Conservation (phyloP, 371 early-diverging fungal species). For the Vittaforma corneae region DNA sequence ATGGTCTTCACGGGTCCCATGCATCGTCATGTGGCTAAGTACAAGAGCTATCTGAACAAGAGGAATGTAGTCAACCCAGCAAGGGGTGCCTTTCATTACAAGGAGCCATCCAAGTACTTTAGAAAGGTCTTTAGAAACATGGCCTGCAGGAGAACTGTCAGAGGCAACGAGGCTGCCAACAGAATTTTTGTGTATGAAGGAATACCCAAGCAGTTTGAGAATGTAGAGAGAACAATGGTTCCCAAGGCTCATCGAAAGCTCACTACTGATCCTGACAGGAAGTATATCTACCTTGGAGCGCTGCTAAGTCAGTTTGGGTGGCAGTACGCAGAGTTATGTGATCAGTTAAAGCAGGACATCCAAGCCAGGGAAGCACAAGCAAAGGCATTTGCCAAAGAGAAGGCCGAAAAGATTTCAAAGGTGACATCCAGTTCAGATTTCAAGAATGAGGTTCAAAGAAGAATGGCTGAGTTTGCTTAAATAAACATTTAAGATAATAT, state of each 20-base stretch:
- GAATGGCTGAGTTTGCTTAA: conserved; percentile 41
- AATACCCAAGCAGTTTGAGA: conserved; percentile 90
- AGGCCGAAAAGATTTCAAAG: conserved; percentile 18
- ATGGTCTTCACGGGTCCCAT: conserved; percentile 89
- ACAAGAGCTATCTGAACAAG: conserved; percentile 90
- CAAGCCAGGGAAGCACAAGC: conserved; percentile 33
- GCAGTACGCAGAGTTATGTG: conserved; percentile 70
- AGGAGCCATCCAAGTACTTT: conserved; percentile 91
- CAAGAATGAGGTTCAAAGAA: conserved; percentile 36
- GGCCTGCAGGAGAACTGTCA: conserved; percentile 93
- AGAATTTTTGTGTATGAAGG: conserved; percentile 96
- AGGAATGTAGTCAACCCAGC: conserved; percentile 91
- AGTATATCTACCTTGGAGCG: conserved; percentile 82
- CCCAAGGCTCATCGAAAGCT: conserved; percentile 88
- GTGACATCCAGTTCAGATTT: conserved; percentile 14
- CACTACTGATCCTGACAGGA: conserved; percentile 84
- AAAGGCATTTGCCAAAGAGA: conserved; percentile 18
- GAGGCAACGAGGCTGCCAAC: conserved; percentile 86
- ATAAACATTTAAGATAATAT: too few species aligned
- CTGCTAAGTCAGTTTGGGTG: conserved; percentile 91
- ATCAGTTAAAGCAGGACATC: conserved; percentile 25
- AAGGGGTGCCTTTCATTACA: conserved; percentile 93
- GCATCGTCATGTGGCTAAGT: conserved; percentile 79
- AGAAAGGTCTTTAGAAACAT: conserved; percentile 84
- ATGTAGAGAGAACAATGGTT: conserved; percentile 81